Conservation (phyloP, 441 rosid species). For the Kokia cookei region DNA sequence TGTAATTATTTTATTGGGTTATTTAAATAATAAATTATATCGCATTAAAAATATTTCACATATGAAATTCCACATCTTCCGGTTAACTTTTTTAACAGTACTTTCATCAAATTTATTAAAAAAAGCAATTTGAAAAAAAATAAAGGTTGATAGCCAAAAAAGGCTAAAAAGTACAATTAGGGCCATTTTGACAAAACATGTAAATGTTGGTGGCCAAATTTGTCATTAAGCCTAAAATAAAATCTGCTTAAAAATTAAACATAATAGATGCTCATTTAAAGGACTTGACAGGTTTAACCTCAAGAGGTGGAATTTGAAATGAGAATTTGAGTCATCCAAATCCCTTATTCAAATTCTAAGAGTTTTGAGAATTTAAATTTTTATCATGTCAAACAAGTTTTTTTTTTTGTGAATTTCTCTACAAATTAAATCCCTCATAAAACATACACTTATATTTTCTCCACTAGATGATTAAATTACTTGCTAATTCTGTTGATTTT, state of each 20-base stretch:
- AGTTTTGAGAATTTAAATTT: background rate
- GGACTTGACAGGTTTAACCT: background rate
- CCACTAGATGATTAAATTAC: background rate
- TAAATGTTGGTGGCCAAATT: too few species aligned
- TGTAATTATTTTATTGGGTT: too few species aligned
- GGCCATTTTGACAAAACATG: too few species aligned
- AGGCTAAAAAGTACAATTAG: too few species aligned
- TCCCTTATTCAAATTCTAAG: background rate
- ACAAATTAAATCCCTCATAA: background rate
- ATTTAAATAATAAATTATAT: too few species aligned
- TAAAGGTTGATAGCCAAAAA: too few species aligned
- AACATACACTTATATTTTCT: background rate
- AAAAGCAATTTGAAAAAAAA: too few species aligned
- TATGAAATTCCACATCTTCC: too few species aligned
- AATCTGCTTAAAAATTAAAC: background rate
- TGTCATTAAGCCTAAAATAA: background rate
- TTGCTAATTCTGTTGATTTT: background rate
- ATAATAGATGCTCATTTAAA: background rate
- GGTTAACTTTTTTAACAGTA: too few species aligned
- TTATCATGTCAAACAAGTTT: background rate
- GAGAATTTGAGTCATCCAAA: background rate
- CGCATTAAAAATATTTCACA: too few species aligned
- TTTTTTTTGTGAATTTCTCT: background rate
- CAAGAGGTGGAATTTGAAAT: background rate
- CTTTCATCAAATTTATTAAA: too few species aligned